Percentiles rank a stretch among this genome's conserved stretches.
Conservation (phyloP, 805 yeast genomes). For the Cyberlindnera saturnus region DNA sequence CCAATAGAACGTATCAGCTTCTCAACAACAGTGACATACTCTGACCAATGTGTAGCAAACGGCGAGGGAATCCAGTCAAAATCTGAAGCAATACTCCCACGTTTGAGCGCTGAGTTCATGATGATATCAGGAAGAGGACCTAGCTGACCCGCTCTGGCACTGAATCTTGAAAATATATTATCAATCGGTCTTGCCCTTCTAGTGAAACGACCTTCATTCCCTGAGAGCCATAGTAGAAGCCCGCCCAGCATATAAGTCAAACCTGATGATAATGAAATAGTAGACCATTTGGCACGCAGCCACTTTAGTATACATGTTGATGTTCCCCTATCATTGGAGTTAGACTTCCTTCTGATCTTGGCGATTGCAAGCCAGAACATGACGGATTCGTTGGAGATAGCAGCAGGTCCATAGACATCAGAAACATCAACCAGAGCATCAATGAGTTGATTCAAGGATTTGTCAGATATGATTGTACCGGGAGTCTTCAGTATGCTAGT, state of each 20-base stretch:
- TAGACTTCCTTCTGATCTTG: slow-evolving; percentile 29
- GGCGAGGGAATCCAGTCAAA: neutral
- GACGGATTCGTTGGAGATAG: slow-evolving; percentile 40
- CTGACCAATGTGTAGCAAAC: neutral
- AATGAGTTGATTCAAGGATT: slow-evolving; percentile 37
- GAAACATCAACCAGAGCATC: slow-evolving; percentile 46
- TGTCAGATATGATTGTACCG: slow-evolving; percentile 26
- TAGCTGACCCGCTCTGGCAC: slow-evolving; percentile 5
- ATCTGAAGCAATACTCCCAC: neutral
- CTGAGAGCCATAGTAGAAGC: slow-evolving; percentile 42
- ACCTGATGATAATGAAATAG: neutral
- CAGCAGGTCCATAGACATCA: slow-evolving; percentile 56
- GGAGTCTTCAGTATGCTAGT: slow-evolving; percentile 15
- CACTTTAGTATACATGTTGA: slow-evolving; percentile 39
- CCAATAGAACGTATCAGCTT: neutral
- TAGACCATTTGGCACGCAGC: slow-evolving; percentile 43
- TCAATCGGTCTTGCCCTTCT: slow-evolving; percentile 1
- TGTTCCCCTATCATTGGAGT: slow-evolving; percentile 25
- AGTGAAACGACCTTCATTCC: slow-evolving; percentile 6
- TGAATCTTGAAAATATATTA: slow-evolving; percentile 6
- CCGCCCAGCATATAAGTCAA: slow-evolving; percentile 20
- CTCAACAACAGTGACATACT: neutral
- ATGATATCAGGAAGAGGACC: slow-evolving; percentile 5
- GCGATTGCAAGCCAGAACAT: slow-evolving; percentile 47
- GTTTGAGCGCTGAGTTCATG: slow-evolving; percentile 1